A percentile compares a stretch with the other conserved stretches of the same genome.
Evolutionary conservation across 768 basidiomycete species (phyloP).

Genomic region (Pisolithus tinctorius): DNA sequence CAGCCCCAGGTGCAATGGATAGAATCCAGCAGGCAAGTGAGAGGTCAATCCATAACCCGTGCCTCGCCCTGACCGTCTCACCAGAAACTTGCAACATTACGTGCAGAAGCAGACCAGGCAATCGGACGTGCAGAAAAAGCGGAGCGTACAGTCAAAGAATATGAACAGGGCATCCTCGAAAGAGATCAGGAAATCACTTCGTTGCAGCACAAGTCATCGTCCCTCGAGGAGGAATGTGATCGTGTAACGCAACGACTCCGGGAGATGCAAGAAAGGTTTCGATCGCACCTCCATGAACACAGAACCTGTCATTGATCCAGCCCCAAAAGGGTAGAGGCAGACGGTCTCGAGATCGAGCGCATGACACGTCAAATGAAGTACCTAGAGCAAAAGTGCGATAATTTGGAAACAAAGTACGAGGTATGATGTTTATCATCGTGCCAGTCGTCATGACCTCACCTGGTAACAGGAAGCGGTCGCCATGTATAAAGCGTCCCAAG

Average conservation of each 20-base stretch:
- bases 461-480: constrained; percentile 52
- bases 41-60: neutral
- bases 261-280: neutral
- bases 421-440: constrained; percentile 36
- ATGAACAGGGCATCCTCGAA: neutral
- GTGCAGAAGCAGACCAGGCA: neutral
- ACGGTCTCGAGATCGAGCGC: constrained; percentile 97
- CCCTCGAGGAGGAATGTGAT: neutral
- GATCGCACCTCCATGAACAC: no score
- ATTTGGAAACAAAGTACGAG: constrained; percentile 93
- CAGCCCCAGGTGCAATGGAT: neutral
- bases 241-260: neutral
- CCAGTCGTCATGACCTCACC: constrained; percentile 3
- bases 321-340: constrained; percentile 55
- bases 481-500: constrained; percentile 70
- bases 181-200: constrained; percentile 1
- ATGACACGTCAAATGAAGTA: constrained; percentile 88
- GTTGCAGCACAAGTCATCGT: neutral
- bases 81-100: neutral
- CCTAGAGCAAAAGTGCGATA: constrained; percentile 84
- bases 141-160: neutral
- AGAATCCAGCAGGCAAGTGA: neutral
- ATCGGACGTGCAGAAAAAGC: neutral
- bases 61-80: no score
- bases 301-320: constrained; percentile 10